Percentiles rank a stretch among this genome's conserved stretches.
phyloP scores from a whole-genome alignment of 2,329 filamentous ascomycete species.

The Colletotrichum sp. region DNA sequence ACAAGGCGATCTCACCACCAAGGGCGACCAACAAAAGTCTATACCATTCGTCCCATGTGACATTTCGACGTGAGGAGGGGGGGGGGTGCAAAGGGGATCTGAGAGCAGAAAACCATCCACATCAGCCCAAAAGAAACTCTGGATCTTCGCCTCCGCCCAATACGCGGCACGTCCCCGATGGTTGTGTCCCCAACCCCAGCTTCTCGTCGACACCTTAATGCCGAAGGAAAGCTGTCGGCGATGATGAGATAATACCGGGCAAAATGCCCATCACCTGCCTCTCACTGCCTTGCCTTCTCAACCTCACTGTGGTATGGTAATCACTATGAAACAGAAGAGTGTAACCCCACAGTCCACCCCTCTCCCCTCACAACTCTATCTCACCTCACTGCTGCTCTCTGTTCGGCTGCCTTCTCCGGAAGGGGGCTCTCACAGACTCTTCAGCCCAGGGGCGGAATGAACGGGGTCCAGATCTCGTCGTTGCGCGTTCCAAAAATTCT shows the following conservation, averaged over 20 bases:
- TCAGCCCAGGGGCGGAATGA: background rate
- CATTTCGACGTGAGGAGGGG: background rate
- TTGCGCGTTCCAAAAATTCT: background rate
- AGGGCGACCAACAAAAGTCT: background rate
- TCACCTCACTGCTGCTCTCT: background rate
- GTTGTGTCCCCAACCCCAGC: background rate
- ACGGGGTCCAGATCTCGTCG: background rate
- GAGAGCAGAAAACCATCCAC: background rate
- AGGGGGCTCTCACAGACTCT: background rate
- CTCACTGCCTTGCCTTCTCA: background rate
- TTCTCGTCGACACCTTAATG: background rate
- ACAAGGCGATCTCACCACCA: background rate
- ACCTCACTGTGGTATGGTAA: background rate
- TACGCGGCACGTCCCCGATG: background rate
- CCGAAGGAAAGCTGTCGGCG: background rate
- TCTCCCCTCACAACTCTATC: background rate
- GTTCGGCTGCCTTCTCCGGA: background rate
- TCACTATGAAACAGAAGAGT: background rate
- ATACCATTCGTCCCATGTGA: background rate
- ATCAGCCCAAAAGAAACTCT: background rate
- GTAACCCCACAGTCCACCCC: background rate
- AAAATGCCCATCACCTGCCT: background rate
- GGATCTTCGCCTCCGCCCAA: background rate
- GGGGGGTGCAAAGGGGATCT: background rate
- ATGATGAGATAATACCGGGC: background rate